A percentile compares a stretch with the other conserved stretches of the same genome.
Conservation (phyloP, 306 rosid genomes). For the Senna siamea region DNA sequence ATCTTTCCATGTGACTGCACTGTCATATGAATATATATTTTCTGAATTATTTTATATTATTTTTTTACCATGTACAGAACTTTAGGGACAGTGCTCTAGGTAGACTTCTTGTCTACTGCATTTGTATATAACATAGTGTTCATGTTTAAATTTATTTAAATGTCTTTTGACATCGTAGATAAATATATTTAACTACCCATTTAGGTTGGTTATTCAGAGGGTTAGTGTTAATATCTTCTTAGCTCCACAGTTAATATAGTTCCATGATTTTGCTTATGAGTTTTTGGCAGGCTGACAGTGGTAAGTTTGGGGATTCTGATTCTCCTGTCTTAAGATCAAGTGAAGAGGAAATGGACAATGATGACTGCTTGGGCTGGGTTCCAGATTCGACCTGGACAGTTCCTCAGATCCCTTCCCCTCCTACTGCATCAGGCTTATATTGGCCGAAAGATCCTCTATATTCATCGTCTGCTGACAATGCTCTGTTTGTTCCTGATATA, state of each 20-base stretch:
- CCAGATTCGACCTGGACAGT: slow-evolving; percentile 75
- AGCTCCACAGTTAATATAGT: background rate
- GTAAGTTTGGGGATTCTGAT: slow-evolving; percentile 73
- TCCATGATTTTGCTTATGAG: slow-evolving; percentile 25
- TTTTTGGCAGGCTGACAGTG: slow-evolving; percentile 70
- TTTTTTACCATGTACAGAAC: no score
- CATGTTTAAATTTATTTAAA: no score
- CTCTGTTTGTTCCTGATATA: slow-evolving; percentile 78
- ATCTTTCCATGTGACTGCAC: no score
- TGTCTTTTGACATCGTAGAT: no score
- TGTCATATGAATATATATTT: no score
- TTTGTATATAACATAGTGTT: no score
- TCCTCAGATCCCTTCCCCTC: slow-evolving; percentile 81
- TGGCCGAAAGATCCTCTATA: slow-evolving; percentile 59
- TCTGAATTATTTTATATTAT: no score
- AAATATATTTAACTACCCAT: no score
- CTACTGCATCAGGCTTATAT: slow-evolving; percentile 70
- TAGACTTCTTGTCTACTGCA: no score
- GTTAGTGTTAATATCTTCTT: background rate
- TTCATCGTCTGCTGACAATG: slow-evolving; percentile 46
- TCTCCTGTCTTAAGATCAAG: slow-evolving; percentile 61
- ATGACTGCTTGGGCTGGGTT: slow-evolving; percentile 57
- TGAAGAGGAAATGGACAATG: slow-evolving; percentile 61
- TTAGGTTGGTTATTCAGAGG: background rate
- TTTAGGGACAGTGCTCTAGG: no score